phyloP scores from a whole-genome alignment of 768 basidiomycete species.

The Boletus eberwhitei region DNA sequence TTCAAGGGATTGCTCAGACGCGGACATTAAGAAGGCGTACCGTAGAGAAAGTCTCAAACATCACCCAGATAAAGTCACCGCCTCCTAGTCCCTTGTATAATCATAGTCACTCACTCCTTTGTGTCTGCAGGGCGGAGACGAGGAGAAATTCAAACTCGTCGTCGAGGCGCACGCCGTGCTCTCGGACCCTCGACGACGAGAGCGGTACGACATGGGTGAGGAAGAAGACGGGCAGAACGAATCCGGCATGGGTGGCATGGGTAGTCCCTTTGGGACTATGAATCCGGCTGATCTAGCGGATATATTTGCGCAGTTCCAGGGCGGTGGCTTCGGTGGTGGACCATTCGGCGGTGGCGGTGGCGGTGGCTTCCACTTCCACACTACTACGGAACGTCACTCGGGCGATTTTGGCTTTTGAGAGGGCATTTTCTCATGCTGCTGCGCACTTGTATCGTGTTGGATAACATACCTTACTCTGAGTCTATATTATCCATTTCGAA shows the following conservation, averaged over 20 bases:
- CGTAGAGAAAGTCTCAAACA: constrained; percentile 81
- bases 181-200: constrained; percentile 67
- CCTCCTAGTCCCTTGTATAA: not conserved
- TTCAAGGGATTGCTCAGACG: constrained; percentile 55
- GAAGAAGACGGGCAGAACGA: constrained; percentile 69
- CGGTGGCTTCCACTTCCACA: constrained; percentile 31
- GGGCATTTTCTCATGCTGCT: not conserved
- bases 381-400: constrained; percentile 7
- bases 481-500: not conserved
- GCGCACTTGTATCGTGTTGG: not conserved
- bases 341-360: constrained; percentile 31
- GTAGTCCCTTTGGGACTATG: constrained; percentile 39
- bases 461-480: constrained; percentile 6
- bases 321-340: constrained; percentile 28
- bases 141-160: constrained; percentile 93
- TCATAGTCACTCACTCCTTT: constrained; percentile 3
- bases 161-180: constrained; percentile 80
- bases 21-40: constrained; percentile 90
- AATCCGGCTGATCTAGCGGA: constrained; percentile 55
- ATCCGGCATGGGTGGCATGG: constrained; percentile 39
- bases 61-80: constrained; percentile 76
- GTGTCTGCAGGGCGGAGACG: constrained; percentile 73
- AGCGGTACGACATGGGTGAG: constrained; percentile 79
- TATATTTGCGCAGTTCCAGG: constrained; percentile 62
- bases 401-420: constrained; percentile 21